Percentiles rank a stretch among this genome's conserved stretches.
These are phyloP conservation scores for Boletus reticuloceps DNA, from an alignment of 768 basidiomycete genomes.

Conservation along the genomic window DNA sequence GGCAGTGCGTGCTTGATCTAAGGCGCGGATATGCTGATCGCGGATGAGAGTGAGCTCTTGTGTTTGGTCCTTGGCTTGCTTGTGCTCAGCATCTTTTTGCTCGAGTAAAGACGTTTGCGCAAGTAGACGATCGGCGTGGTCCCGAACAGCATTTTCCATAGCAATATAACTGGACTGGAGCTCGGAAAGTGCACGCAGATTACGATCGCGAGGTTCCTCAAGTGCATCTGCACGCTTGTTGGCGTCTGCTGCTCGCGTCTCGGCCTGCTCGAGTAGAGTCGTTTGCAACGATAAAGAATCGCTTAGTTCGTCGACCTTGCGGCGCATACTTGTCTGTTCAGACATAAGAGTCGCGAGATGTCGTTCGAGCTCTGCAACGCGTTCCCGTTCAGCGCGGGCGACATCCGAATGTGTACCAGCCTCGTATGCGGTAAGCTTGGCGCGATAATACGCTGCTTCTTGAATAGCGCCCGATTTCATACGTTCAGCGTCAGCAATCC, in stretches of 20 bases:
- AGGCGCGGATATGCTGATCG: conserved; percentile 82
- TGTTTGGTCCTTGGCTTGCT: conserved; percentile 59
- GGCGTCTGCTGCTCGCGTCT: conserved; percentile 73
- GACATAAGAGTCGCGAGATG: conserved; percentile 59
- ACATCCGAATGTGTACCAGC: conserved; percentile 61
- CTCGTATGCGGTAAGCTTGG: conserved; percentile 89
- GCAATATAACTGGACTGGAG: conserved; percentile 62
- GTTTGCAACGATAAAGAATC: conserved; percentile 76
- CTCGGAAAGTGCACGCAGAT: conserved; percentile 61
- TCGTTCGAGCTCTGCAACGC: conserved; percentile 69
- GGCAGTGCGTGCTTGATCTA: conserved; percentile 82
- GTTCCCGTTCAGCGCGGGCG: conserved; percentile 73
- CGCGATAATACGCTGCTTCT: conserved; percentile 94
- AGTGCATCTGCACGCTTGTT: conserved; percentile 71
- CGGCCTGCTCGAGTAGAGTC: conserved; percentile 75
- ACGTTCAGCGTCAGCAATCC: conserved; percentile 76
- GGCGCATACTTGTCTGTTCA: conserved; percentile 64
- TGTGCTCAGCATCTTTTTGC: conserved; percentile 77
- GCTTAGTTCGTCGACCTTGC: conserved; percentile 66
- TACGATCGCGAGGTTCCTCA: conserved; percentile 65
- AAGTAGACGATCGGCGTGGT: conserved; percentile 73
- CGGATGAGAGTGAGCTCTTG: conserved; percentile 68
- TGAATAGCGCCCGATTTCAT: conserved; percentile 76
- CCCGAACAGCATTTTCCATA: conserved; percentile 66
- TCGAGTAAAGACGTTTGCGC: conserved; percentile 71